A percentile compares a stretch with the other conserved stretches of the same genome.
phyloP scores from a whole-genome alignment of 1,284 basidiomycete genomes.

The Leccinum griseonigrum region DNA sequence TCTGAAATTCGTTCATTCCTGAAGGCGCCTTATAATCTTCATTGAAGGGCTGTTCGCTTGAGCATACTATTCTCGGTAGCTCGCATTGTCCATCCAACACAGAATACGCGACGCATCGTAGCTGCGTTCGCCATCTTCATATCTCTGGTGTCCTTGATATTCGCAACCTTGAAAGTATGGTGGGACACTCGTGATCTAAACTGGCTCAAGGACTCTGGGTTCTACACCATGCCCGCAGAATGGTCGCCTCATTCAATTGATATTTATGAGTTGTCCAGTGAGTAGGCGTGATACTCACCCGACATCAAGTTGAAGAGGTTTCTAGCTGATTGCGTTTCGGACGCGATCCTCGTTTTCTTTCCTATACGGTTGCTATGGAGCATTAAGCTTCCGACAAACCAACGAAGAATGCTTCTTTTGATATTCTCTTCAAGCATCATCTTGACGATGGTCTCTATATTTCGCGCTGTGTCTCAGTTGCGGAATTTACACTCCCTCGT shows the following conservation, averaged over 20 bases:
- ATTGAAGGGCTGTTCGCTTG: constrained; percentile 26
- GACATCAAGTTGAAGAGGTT: not conserved
- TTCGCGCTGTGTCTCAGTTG: constrained; percentile 22
- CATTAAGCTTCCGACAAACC: constrained; percentile 18
- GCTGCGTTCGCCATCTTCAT: constrained; percentile 9
- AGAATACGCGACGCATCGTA: constrained; percentile 10
- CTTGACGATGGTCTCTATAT: constrained; percentile 15
- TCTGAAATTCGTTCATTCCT: not conserved
- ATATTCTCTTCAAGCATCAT: constrained; percentile 21
- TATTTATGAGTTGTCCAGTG: constrained; percentile 18
- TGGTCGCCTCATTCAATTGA: constrained; percentile 7
- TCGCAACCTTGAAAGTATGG: constrained; percentile 9
- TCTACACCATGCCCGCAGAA: not conserved
- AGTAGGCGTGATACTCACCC: constrained; percentile 1
- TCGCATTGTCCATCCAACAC: constrained; percentile 16
- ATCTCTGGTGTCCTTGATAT: constrained; percentile 1
- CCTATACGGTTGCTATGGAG: constrained; percentile 15
- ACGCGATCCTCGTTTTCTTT: constrained; percentile 17
- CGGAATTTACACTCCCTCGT: constrained; percentile 5
- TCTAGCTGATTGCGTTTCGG: constrained; percentile 23
- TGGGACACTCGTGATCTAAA: constrained; percentile 7
- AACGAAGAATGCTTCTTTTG: constrained; percentile 18
- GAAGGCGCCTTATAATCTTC: not conserved
- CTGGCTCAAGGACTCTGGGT: constrained; percentile 7
- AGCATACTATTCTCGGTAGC: constrained; percentile 26